phyloP scores from a whole-genome alignment of 2,329 filamentous ascomycete genomes.

The Madurella mycetomatis region DNA sequence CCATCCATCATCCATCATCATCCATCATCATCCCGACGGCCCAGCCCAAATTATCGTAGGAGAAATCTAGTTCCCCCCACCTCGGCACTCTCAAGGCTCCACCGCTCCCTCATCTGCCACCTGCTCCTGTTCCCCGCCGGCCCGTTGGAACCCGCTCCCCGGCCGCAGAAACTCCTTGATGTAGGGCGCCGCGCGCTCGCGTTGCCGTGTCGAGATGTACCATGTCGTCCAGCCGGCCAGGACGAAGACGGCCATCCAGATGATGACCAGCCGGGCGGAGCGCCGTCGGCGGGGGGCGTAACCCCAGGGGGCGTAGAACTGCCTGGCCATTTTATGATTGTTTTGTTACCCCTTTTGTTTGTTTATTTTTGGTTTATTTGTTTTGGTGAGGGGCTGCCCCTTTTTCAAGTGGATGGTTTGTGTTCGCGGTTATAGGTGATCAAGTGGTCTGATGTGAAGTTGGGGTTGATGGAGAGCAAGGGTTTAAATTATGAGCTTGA shows the following conservation, averaged over 20 bases:
- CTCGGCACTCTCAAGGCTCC: background rate
- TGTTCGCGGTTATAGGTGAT: too few species aligned
- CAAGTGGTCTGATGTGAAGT: too few species aligned
- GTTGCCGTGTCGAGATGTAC: constrained; percentile 22
- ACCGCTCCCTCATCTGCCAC: background rate
- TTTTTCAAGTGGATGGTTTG: too few species aligned
- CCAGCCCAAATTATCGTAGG: too few species aligned
- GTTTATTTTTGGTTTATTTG: background rate
- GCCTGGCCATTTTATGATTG: background rate
- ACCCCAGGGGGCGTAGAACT: constrained; percentile 12
- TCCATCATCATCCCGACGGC: too few species aligned
- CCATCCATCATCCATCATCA: too few species aligned
- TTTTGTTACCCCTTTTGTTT: background rate
- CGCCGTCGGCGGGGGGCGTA: constrained; percentile 20
- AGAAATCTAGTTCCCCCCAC: background rate
- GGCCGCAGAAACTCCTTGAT: constrained; percentile 15
- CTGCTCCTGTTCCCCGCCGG: background rate
- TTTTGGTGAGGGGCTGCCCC: background rate
- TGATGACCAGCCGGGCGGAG: constrained; percentile 18
- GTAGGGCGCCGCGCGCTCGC: constrained; percentile 13
- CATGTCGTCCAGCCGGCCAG: constrained; percentile 21
- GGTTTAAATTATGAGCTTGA: too few species aligned
- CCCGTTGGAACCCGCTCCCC: background rate
- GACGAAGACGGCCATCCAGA: constrained; percentile 23
- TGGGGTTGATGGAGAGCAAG: too few species aligned